A percentile compares a stretch with the other conserved stretches of the same genome.
Evolutionary conservation across 495 filamentous ascomycete species (phyloP).

Genomic region (Trichoderma virens): DNA sequence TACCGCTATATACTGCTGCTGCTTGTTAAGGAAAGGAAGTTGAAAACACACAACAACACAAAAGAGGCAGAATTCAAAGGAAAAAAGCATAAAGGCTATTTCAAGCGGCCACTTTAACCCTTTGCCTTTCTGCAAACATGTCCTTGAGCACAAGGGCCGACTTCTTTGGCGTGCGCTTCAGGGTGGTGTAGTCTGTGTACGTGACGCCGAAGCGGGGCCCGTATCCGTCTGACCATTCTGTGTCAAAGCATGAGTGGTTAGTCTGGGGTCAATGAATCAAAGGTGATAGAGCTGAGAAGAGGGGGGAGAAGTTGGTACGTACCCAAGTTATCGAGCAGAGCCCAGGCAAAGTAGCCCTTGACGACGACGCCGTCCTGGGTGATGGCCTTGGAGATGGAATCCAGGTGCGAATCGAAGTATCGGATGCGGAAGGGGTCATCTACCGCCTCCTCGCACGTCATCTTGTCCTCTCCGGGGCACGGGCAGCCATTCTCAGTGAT

Average conservation of each 20-base stretch:
- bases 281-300: no score
- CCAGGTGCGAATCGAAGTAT: slow-evolving; percentile 41
- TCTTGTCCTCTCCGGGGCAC: slow-evolving; percentile 36
- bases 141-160: slow-evolving; percentile 22
- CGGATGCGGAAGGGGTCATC: slow-evolving; percentile 37
- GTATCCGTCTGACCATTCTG: slow-evolving; percentile 22
- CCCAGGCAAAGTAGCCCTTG: slow-evolving; percentile 43
- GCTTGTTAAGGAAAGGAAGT: background rate
- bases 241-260: background rate
- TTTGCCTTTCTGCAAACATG: background rate
- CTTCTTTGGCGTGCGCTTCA: slow-evolving; percentile 27
- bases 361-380: slow-evolving; percentile 38
- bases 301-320: background rate
- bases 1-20: no score
- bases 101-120: background rate
- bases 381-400: slow-evolving; percentile 32
- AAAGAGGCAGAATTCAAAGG: background rate
- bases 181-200: slow-evolving; percentile 10
- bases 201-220: slow-evolving; percentile 12
- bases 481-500: slow-evolving; percentile 46
- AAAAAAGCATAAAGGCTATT: background rate
- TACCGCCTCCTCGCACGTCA: slow-evolving; percentile 27
- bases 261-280: background rate
- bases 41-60: background rate
- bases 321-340: slow-evolving; percentile 38